Evolutionary conservation across 192 early-diverging fungal genomes (phyloP).

Genomic region (Gaertneriomyces sp.): DNA sequence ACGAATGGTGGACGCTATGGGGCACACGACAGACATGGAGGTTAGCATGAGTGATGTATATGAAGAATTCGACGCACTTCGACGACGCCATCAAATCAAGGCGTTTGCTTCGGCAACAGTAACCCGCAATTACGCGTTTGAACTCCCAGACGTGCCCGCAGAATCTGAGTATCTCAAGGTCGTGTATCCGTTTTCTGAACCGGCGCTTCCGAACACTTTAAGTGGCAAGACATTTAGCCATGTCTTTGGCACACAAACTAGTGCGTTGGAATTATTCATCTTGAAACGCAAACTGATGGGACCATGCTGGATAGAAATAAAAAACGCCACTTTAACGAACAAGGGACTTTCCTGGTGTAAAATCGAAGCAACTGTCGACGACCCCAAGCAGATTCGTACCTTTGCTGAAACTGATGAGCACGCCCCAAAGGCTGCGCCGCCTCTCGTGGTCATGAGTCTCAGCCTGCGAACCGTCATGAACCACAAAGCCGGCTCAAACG

Average conservation of each 20-base stretch:
- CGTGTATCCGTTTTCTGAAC: slow-evolving; percentile 65
- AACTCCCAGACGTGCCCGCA: slow-evolving; percentile 72
- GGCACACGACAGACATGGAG: slow-evolving; percentile 50
- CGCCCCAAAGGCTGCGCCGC: slow-evolving; percentile 55
- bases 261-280: slow-evolving; percentile 88
- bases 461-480: slow-evolving; percentile 83
- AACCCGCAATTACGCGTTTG: slow-evolving; percentile 88
- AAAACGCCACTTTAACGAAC: slow-evolving; percentile 48
- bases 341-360: slow-evolving; percentile 86
- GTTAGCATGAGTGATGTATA: slow-evolving; percentile 69
- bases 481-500: slow-evolving; percentile 75
- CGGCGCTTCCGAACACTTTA: slow-evolving; percentile 52
- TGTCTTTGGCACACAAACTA: slow-evolving; percentile 83
- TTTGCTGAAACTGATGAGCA: slow-evolving; percentile 51
- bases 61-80: slow-evolving; percentile 67
- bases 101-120: slow-evolving; percentile 61
- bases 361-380: slow-evolving; percentile 60
- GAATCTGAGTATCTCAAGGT: slow-evolving; percentile 85
- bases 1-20: slow-evolving; percentile 49
- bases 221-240: slow-evolving; percentile 75
- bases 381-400: slow-evolving; percentile 67
- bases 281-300: slow-evolving; percentile 94
- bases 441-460: slow-evolving; percentile 82
- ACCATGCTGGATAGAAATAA: slow-evolving; percentile 86
- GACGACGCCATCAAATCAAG: slow-evolving; percentile 52